A percentile compares a stretch with the other conserved stretches of the same genome.
Conservation (phyloP, 371 early-diverging fungal genomes). For the Mucor racemosus region DNA sequence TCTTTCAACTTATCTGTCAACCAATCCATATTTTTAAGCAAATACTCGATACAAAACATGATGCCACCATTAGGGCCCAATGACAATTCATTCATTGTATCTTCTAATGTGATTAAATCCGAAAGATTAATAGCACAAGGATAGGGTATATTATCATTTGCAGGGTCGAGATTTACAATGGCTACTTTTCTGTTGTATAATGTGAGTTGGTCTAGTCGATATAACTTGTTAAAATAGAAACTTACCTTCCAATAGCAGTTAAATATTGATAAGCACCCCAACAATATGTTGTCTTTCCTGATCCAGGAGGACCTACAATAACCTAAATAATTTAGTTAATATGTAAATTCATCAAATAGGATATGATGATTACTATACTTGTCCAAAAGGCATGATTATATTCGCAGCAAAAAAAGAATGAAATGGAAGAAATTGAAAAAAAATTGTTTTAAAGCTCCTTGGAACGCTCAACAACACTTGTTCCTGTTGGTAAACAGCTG, state of each 20-base stretch:
- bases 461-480: too few relatives aligned
- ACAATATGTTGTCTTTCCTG: constrained; percentile 98
- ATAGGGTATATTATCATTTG: constrained; percentile 89
- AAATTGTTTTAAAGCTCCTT: background rate
- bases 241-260: constrained; percentile 75
- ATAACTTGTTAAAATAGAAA: too few relatives aligned
- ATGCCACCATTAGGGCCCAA: constrained; percentile 99
- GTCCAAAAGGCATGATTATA: constrained; percentile 49
- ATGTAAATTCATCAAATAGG: background rate
- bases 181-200: constrained; percentile 68
- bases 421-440: constrained; percentile 3
- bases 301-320: constrained; percentile 97
- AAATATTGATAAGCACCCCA: constrained; percentile 92
- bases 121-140: constrained; percentile 88
- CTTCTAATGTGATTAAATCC: constrained; percentile 94
- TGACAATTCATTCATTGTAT: constrained; percentile 93
- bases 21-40: constrained; percentile 95
- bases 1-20: constrained; percentile 81
- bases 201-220: background rate
- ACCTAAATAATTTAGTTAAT: constrained; percentile 51
- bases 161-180: constrained; percentile 98
- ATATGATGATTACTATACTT: constrained; percentile 30
- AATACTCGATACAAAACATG: constrained; percentile 95
- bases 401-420: constrained; percentile 11
- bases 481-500: background rate